phyloP scores from a whole-genome alignment of 352 stramenopile species.

The Phytopythium oedochilum region DNA sequence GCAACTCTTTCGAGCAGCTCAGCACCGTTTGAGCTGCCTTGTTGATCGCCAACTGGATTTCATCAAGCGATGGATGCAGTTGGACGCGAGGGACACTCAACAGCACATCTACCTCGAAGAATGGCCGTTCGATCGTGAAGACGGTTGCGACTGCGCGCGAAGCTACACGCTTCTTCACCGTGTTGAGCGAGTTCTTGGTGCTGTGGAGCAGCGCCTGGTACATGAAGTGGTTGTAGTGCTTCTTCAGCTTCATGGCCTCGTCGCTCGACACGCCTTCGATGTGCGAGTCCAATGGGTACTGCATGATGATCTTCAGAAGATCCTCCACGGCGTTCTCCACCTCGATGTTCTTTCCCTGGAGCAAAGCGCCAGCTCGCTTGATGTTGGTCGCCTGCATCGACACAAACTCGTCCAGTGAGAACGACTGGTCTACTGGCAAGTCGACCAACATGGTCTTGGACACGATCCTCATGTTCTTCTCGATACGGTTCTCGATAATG shows the following conservation, averaged over 20 bases:
- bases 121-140: conserved; percentile 92
- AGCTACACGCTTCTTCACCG: conserved; percentile 97
- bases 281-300: conserved; percentile 95
- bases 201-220: conserved; percentile 97
- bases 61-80: conserved; percentile 94
- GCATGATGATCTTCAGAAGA: conserved; percentile 94
- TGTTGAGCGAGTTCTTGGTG: conserved; percentile 98
- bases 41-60: conserved; percentile 98
- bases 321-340: conserved; percentile 98
- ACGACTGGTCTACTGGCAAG: conserved; percentile 94
- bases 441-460: conserved; percentile 97
- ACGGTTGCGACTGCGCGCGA: conserved; percentile 87
- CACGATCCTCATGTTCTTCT: conserved; percentile 99
- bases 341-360: conserved; percentile 98
- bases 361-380: conserved; percentile 79
- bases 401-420: conserved; percentile 98
- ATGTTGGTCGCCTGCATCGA: conserved; percentile 96
- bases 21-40: conserved; percentile 95
- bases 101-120: conserved; percentile 98
- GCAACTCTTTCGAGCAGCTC: conserved; percentile 95
- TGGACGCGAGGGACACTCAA: conserved; percentile 92
- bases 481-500: conserved; percentile 98
- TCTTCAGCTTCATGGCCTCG: conserved; percentile 95
- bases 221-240: conserved; percentile 99
- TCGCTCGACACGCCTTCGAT: conserved; percentile 92